Evolutionary conservation across 2,329 filamentous ascomycete genomes (phyloP).

Genomic region (Dothideomycetes sp.): DNA sequence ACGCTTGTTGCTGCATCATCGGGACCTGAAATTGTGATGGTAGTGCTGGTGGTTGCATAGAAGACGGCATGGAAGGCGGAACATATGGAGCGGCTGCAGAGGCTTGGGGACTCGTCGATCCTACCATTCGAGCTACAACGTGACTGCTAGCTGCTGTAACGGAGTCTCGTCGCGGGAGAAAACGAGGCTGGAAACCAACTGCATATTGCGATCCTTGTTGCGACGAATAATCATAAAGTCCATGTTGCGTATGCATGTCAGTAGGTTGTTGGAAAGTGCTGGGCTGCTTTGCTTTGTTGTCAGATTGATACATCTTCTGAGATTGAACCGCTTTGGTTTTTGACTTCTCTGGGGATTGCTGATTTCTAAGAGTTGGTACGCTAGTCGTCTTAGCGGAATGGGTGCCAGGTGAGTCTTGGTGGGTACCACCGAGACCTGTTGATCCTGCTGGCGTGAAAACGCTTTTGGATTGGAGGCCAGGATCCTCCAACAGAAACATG

Average conservation of each 20-base stretch:
- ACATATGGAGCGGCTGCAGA: not conserved
- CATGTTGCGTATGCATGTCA: too few species aligned
- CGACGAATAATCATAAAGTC: not conserved
- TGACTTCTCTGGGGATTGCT: too few species aligned
- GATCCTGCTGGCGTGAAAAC: conserved; percentile 19
- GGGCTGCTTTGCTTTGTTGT: too few species aligned
- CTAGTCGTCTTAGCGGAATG: not conserved
- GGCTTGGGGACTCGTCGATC: not conserved
- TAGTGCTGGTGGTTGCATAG: not conserved
- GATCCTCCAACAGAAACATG: conserved; percentile 37
- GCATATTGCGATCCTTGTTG: not conserved
- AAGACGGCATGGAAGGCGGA: not conserved
- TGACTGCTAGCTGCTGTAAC: not conserved
- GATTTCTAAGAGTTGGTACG: too few species aligned
- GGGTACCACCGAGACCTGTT: not conserved
- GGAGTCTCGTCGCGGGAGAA: not conserved
- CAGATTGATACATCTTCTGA: too few species aligned
- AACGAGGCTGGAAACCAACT: not conserved
- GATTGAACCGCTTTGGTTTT: too few species aligned
- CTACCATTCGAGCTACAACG: not conserved
- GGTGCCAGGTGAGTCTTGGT: not conserved
- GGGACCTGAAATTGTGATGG: not conserved
- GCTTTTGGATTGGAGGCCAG: conserved; percentile 27
- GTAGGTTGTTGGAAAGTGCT: too few species aligned
- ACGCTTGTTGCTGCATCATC: not conserved